A percentile compares a stretch with the other conserved stretches of the same genome.
Conservation (phyloP, 306 rosid genomes). For the Spatholobus suberectus region DNA sequence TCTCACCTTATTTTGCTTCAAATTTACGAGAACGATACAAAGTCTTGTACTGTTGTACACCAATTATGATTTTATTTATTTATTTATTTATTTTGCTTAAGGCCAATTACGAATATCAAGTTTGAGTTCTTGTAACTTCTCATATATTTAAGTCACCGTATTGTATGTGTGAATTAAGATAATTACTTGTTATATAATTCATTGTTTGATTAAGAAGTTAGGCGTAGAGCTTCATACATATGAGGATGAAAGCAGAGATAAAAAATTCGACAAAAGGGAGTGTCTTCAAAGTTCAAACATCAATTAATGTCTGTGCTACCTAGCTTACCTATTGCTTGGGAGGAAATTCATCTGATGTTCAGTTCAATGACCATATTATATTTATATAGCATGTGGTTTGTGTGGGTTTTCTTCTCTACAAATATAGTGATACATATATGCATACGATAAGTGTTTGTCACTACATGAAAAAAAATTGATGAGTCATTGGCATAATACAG, state of each 20-base stretch:
- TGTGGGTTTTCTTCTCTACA: background rate
- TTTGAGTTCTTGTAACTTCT: background rate
- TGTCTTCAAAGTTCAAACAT: background rate
- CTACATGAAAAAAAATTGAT: background rate
- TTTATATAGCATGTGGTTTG: background rate
- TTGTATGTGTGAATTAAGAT: background rate
- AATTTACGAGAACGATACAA: background rate
- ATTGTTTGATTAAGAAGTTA: background rate
- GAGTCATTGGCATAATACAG: background rate
- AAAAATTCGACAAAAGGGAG: background rate
- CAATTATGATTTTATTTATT: too few relatives aligned
- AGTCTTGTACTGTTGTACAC: background rate
- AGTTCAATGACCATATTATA: background rate
- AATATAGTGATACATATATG: background rate
- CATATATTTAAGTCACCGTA: background rate
- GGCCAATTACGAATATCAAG: background rate
- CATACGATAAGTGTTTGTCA: background rate
- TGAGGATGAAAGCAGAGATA: background rate
- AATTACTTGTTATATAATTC: background rate
- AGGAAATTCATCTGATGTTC: slow-evolving; percentile 1
- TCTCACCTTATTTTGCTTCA: background rate
- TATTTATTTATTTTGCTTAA: too few relatives aligned
- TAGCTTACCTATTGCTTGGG: background rate
- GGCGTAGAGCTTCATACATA: background rate
- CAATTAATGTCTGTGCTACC: background rate